Conservation (phyloP, 1,284 basidiomycete species). For the Ceratobasidium sp. region DNA sequence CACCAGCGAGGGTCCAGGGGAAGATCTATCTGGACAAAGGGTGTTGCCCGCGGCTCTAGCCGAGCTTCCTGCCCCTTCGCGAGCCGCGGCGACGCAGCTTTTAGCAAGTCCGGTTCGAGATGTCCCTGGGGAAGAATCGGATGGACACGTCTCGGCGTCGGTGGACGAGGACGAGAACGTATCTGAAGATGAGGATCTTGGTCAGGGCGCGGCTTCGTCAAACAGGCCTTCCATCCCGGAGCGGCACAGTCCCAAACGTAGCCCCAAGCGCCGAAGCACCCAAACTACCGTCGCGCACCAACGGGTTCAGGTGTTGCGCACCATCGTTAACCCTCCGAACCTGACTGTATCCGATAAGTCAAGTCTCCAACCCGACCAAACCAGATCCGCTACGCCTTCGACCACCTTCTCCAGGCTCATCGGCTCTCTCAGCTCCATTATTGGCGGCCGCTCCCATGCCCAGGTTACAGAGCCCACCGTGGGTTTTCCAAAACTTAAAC, state of each 20-base stretch:
- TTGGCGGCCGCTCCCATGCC: slow-evolving; percentile 10
- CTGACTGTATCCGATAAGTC: neutral
- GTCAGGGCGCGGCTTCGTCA: neutral
- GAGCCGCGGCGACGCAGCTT: neutral
- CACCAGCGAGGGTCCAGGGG: neutral
- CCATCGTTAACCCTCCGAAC: neutral
- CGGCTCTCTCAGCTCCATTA: slow-evolving; percentile 27
- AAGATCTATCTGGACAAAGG: neutral
- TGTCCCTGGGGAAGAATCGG: neutral
- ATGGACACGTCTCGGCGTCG: neutral
- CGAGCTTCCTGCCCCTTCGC: neutral
- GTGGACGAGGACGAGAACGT: neutral
- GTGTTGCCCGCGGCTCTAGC: slow-evolving; percentile 18
- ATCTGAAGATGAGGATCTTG: neutral
- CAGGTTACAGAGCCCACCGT: slow-evolving; percentile 1
- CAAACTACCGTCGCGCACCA: neutral
- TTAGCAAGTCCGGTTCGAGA: neutral
- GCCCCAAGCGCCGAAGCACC: neutral
- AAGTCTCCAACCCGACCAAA: neutral
- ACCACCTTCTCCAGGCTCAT: slow-evolving; percentile 18
- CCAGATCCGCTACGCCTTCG: neutral
- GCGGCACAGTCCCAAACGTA: neutral
- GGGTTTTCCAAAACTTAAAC: slow-evolving; percentile 26
- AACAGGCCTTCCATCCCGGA: neutral
- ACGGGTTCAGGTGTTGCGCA: neutral